Base-by-base conservation (phyloP, 148 eudicot genomes). In the Silene latifolia region DNA sequence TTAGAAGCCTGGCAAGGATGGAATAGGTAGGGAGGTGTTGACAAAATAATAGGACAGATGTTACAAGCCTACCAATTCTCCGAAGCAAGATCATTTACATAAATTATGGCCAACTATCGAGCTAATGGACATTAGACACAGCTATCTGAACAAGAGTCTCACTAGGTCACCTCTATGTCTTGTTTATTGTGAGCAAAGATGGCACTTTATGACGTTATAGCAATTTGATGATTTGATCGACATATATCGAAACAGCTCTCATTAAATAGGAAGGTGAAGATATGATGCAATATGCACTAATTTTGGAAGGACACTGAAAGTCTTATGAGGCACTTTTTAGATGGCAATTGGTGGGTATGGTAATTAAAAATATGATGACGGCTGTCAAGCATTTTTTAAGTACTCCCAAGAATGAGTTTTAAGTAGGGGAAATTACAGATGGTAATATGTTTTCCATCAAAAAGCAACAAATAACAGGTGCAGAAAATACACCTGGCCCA, bases 401-500 rank as follows among this genome's bases (percentile, higher is more conserved):
- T 39, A 51, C 21, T 32, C 27, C 51, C 51, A 27, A 47, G 44
- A 71, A 32, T 9, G 57, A 61, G 51, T 3, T 20, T 51, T 25
- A 8, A 70, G 7, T 35, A 70, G 3, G 35, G 14, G 9, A 24
- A 48, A 53, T 18, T 14, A 58, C 12, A 72, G 20, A 73, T 73
- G 54, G 75, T 64, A 32, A 29, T 53, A 53, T 32, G 7, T 35
- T 69, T 63, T 39, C 42, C 39, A 39, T 39, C 44, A 8, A 27
- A 19, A 48, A 23, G 24, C 10, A 25, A 56, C 54, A 59, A 51
- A 18, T 7, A 13, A 39, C 44, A 71, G 54, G 8, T 6, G 54
- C 32, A 19, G 54, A 71, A 65, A 18, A 63, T 35, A 25, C 82
- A 92, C 98, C 99, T 29, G 84, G 85, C 79, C 98, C 99, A 74